Evolutionary conservation across 2,329 filamentous ascomycete species (phyloP), one percentile per base, ranked within the genome.

Genomic region (Penicillium frequentans): DNA sequence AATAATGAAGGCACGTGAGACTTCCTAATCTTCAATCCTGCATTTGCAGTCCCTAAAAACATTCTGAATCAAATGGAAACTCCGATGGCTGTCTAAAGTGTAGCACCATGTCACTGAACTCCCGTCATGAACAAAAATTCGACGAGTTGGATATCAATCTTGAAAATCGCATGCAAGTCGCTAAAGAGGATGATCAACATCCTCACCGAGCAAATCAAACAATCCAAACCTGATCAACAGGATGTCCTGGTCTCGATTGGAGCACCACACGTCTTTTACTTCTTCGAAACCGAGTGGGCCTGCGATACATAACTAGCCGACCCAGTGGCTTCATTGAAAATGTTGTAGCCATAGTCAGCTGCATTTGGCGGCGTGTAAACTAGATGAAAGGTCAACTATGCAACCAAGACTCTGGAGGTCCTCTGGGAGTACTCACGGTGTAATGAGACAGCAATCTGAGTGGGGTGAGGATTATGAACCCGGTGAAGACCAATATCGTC

Each of bases 301-400:
- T 71, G 68, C 5, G 63, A 55, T 1, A 72, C 67, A 55, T 66
- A 65, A 51, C 66, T 66, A 5, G 65, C 59, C 46, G 65, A 66
- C 9, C 69, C 69, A 1, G 69, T 70, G 0, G 54, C 59, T 35
- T 67, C 65, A 43, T 71, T 66, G 49, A 69, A 72, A 27, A 72
- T 67, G 37, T 71, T 65, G 37, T 71, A 72, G 3, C 70, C 70
- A 48, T 70, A 71, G 29, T 72, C 70, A 1, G 69, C 70, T 14
- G 70, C 70, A 62, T 72, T 72, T 0, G 70, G 70, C 1, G 70
- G 70, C 1, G 70, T 72, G 43, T 72, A 72, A 39, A 72, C 70
- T 72, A 23, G 3, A 21, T 10, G 11, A 10, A 9, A 45, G n/a
- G 24, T 49, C 27, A 43, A n/a, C 6, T 6, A 24, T 29, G 7